phyloP scores from a whole-genome alignment of 768 basidiomycete species.

The Lentinula guzmanii region DNA sequence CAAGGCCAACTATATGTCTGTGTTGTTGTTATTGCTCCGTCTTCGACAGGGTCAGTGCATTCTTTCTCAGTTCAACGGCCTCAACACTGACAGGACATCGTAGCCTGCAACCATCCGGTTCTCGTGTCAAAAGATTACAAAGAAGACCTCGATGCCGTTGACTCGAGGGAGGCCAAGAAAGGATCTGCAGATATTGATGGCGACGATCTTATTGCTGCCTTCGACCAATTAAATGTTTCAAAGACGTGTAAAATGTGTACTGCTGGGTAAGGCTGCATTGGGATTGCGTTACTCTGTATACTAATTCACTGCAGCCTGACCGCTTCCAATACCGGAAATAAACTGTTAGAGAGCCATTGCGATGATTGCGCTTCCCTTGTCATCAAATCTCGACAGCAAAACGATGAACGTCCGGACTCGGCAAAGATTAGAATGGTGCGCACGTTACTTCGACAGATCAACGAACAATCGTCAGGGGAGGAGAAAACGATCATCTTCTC shows the following conservation, averaged over 20 bases:
- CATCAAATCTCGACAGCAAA: slow-evolving; percentile 38
- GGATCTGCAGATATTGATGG: slow-evolving; percentile 30
- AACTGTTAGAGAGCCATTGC: slow-evolving; percentile 46
- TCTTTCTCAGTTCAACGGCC: background rate
- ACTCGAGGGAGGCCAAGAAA: slow-evolving; percentile 50
- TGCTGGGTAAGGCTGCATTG: slow-evolving; percentile 41
- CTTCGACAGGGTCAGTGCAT: slow-evolving; percentile 74
- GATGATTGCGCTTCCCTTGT: slow-evolving; percentile 51
- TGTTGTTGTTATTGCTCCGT: slow-evolving; percentile 68
- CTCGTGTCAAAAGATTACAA: slow-evolving; percentile 75
- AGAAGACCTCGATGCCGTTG: slow-evolving; percentile 71
- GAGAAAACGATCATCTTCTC: slow-evolving; percentile 98
- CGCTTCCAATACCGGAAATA: slow-evolving; percentile 28
- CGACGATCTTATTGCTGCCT: slow-evolving; percentile 59
- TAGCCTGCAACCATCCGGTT: slow-evolving; percentile 88
- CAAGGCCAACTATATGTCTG: slow-evolving; percentile 59
- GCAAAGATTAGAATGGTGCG: slow-evolving; percentile 86
- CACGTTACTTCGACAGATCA: slow-evolving; percentile 61
- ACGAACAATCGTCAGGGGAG: slow-evolving; percentile 36
- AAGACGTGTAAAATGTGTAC: slow-evolving; percentile 81
- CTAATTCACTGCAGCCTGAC: slow-evolving; percentile 25
- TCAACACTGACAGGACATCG: background rate
- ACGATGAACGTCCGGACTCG: slow-evolving; percentile 59
- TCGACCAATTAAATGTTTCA: slow-evolving; percentile 64
- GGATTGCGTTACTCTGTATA: background rate